Base-by-base conservation (phyloP, 2,329 filamentous ascomycete species). In the Arthroderma sp. region DNA sequence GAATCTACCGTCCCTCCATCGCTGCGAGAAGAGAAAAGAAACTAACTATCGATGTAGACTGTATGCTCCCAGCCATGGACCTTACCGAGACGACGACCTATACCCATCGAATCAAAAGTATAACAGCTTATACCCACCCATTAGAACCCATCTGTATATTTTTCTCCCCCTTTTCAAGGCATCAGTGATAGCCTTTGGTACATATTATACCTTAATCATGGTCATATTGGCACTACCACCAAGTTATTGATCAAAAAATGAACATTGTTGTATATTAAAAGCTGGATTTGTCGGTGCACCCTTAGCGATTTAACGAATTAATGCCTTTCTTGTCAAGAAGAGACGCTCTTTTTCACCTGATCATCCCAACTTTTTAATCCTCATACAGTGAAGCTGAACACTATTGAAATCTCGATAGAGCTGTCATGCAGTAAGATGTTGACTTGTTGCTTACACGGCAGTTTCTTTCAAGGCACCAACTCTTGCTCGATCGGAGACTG, bases 21-120 rank as follows among this genome's bases (percentile, higher is more conserved):
- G 86, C 66, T 91, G 97, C n/a, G n/a, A 73, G 93, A 93, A 73
- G 93, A 98, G 85, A 90, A 95, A 74, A 68, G 86, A 77, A 63
- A 47, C 41, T 49, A 21, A 53, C 17, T 13, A 43, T 56, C 9
- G 57, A 51, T 60, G 35, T 13, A 86, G 83, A 79, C 85, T 58
- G 81, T 87, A 57, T 87, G 84, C 68, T 76, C 81, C 49, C 80
- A 82, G 65, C 84, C 85, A 15, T 88, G 85, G 85, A 84, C 84
- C 54, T 73, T 88, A 54, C 84, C 84, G 1, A 79, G 81, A 66
- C 76, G 80, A 62, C 58, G 28, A 31, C 47, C 47, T 13, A 51
- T 51, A 19, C 47, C 47, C 5, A 51, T 51, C 11, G 47, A 51
- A 17, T 31, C 47, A 31, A 71, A 67, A 60, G 69, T 65, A 61